Evolutionary conservation across 176 grass and related monocot species (phyloP).

Genomic region (Tuctoria greenei): DNA sequence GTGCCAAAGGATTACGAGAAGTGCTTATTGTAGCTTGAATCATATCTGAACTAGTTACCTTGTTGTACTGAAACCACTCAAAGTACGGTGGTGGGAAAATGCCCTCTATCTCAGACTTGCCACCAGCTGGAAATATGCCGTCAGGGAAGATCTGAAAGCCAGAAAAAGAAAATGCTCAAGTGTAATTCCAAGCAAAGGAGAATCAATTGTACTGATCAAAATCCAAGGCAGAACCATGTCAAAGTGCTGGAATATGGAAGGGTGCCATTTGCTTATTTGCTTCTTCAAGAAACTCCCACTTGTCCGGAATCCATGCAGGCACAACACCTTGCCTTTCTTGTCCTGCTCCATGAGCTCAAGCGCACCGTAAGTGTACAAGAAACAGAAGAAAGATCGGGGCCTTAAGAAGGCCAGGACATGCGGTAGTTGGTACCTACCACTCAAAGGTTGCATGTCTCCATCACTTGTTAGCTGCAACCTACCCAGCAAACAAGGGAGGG

Average conservation of each 20-base stretch:
- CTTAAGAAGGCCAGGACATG: slow-evolving; percentile 22
- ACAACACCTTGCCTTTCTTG: slow-evolving; percentile 62
- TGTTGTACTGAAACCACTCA: slow-evolving; percentile 92
- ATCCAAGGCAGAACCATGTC: slow-evolving; percentile 46
- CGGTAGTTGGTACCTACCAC: slow-evolving; percentile 61
- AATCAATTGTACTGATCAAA: background rate
- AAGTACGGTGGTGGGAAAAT: slow-evolving; percentile 83
- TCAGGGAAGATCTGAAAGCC: slow-evolving; percentile 68
- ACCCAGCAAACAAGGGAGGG: background rate
- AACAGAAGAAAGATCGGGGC: background rate
- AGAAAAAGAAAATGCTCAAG: background rate
- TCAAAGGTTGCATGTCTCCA: slow-evolving; percentile 4
- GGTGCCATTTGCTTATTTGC: slow-evolving; percentile 94
- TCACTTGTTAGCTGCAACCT: slow-evolving; percentile 21
- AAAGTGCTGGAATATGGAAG: slow-evolving; percentile 75
- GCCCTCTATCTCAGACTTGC: slow-evolving; percentile 67
- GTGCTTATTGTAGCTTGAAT: background rate
- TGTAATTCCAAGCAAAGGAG: background rate
- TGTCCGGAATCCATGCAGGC: slow-evolving; percentile 76
- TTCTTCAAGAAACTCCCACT: slow-evolving; percentile 78
- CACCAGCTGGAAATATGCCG: slow-evolving; percentile 65
- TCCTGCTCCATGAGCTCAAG: slow-evolving; percentile 36
- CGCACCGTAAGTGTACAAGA: background rate
- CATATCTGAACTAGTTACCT: slow-evolving; percentile 39
- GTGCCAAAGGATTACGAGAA: background rate